Evolutionary conservation across 164 flowering plant species (phyloP).

Genomic region (Annona squamosa): DNA sequence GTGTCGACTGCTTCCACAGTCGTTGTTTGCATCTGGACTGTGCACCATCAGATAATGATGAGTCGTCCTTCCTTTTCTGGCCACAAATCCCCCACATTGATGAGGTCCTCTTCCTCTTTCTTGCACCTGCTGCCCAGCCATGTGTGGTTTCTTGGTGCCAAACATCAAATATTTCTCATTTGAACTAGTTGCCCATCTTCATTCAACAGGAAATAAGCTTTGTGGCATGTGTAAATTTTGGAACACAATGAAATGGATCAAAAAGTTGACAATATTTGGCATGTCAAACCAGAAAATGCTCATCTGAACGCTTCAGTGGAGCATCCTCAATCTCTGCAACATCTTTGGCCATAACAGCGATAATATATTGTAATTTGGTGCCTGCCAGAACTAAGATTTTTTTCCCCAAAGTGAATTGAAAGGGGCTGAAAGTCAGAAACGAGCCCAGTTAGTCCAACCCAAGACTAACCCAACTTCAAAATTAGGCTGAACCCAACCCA

Average conservation of each 20-base stretch:
- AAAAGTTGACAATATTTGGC: slow-evolving; percentile 56
- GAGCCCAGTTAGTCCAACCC: no score
- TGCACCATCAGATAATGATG: background rate
- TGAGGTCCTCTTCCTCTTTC: background rate
- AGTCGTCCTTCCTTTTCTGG: background rate
- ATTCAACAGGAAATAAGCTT: slow-evolving; percentile 5
- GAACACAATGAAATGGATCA: slow-evolving; percentile 91
- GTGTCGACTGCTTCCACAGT: slow-evolving; percentile 1
- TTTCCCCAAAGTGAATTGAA: no score
- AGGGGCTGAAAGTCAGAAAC: no score
- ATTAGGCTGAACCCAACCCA: no score
- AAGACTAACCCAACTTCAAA: no score
- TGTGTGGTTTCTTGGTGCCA: slow-evolving; percentile 29
- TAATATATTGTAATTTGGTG: slow-evolving; percentile 83
- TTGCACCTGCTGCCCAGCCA: slow-evolving; percentile 14
- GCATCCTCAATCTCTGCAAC: slow-evolving; percentile 56
- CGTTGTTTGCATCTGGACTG: slow-evolving; percentile 16
- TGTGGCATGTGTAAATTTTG: slow-evolving; percentile 73
- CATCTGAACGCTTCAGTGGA: slow-evolving; percentile 72
- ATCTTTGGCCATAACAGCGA: slow-evolving; percentile 65
- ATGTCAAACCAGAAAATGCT: slow-evolving; percentile 75
- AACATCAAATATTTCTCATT: slow-evolving; percentile 63
- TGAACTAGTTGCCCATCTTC: slow-evolving; percentile 84
- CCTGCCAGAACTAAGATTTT: slow-evolving; percentile 67
- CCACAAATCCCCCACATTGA: background rate